phyloP scores from a whole-genome alignment of 2,329 filamentous ascomycete genomes.

The Pezicula carpinea region DNA sequence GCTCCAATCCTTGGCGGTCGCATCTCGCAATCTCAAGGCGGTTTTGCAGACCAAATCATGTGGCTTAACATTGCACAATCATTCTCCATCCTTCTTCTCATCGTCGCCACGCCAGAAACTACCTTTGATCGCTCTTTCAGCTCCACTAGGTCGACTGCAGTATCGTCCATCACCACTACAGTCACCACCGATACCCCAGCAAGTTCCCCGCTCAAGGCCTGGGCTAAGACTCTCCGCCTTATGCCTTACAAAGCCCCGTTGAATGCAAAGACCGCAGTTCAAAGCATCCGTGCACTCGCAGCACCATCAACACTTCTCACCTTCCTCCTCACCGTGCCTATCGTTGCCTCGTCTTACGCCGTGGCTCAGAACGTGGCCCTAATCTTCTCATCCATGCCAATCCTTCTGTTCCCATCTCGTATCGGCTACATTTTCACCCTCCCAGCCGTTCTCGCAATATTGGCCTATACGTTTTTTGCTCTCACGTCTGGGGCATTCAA shows the following conservation, averaged over 20 bases:
- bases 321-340: slow-evolving; percentile 40
- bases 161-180: slow-evolving; percentile 6
- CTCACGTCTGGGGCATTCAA: slow-evolving; percentile 5
- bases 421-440: slow-evolving; percentile 39
- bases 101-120: slow-evolving; percentile 48
- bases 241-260: slow-evolving; percentile 13
- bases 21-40: slow-evolving; percentile 35
- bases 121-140: slow-evolving; percentile 38
- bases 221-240: slow-evolving; percentile 12
- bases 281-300: slow-evolving; percentile 40
- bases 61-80: slow-evolving; percentile 46
- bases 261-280: slow-evolving; percentile 25
- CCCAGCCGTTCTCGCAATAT: slow-evolving; percentile 14
- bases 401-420: slow-evolving; percentile 33
- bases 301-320: slow-evolving; percentile 47
- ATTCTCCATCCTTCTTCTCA: slow-evolving; percentile 41
- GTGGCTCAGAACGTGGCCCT: slow-evolving; percentile 40
- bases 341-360: slow-evolving; percentile 43
- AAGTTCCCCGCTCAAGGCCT: slow-evolving; percentile 8
- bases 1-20: slow-evolving; percentile 49
- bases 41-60: slow-evolving; percentile 45
- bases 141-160: not conserved
- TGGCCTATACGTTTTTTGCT: slow-evolving; percentile 11
- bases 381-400: slow-evolving; percentile 41
- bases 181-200: not conserved